Percentiles rank a stretch among this genome's conserved stretches.
Evolutionary conservation across 164 flowering plant species (phyloP).

Genomic region (Platanus orientalis): DNA sequence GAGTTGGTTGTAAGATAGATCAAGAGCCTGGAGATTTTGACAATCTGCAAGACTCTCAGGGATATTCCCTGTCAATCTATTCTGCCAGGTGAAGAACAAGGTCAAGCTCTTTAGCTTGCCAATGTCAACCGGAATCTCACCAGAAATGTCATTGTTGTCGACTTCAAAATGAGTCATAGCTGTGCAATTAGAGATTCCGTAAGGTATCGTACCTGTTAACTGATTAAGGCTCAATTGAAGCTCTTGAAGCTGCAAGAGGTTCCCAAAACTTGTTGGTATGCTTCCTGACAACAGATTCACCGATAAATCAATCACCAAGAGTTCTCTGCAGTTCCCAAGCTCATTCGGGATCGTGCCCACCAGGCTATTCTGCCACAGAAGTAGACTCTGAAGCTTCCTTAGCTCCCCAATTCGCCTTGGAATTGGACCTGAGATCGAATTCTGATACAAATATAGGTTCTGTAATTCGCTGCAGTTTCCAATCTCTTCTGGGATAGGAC

Average conservation of each 20-base stretch:
- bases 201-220: slow-evolving; percentile 68
- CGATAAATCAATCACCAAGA: slow-evolving; percentile 62
- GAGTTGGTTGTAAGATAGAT: slow-evolving; percentile 74
- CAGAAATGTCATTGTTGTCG: slow-evolving; percentile 75
- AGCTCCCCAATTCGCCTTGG: slow-evolving; percentile 63
- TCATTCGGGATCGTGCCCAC: slow-evolving; percentile 81
- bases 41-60: slow-evolving; percentile 70
- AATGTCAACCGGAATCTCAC: slow-evolving; percentile 64
- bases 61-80: slow-evolving; percentile 63
- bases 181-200: slow-evolving; percentile 55
- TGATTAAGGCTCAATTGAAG: slow-evolving; percentile 78
- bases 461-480: slow-evolving; percentile 76
- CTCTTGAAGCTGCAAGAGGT: slow-evolving; percentile 51
- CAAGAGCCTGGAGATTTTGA: slow-evolving; percentile 73
- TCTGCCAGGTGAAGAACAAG: slow-evolving; percentile 83
- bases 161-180: slow-evolving; percentile 64
- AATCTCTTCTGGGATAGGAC: slow-evolving; percentile 83
- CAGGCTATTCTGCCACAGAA: slow-evolving; percentile 84
- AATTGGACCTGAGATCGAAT: slow-evolving; percentile 73
- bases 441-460: slow-evolving; percentile 79
- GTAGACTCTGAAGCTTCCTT: slow-evolving; percentile 55
- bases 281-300: slow-evolving; percentile 66
- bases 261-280: slow-evolving; percentile 69
- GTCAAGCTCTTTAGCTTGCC: slow-evolving; percentile 61
- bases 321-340: slow-evolving; percentile 66